Conservation (phyloP, 331 rosid species). For the Dryas integrifolia region DNA sequence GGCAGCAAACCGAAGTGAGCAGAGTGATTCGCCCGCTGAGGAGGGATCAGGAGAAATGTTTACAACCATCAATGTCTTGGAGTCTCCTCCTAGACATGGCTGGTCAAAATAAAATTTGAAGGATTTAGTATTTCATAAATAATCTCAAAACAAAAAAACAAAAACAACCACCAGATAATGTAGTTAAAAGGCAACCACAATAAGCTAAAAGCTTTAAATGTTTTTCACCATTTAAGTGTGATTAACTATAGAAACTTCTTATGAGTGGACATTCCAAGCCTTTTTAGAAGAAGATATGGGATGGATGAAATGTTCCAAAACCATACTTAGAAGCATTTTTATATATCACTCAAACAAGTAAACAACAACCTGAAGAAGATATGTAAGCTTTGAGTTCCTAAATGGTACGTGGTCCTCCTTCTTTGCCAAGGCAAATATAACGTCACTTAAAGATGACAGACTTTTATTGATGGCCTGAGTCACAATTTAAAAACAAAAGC, state of each 20-base stretch:
- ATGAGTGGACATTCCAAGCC: background rate
- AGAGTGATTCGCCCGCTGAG: slow-evolving; percentile 77
- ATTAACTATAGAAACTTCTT: background rate
- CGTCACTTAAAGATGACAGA: slow-evolving; percentile 85
- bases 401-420: slow-evolving; percentile 91
- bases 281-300: background rate
- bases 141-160: background rate
- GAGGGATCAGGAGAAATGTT: slow-evolving; percentile 80
- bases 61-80: slow-evolving; percentile 89
- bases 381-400: slow-evolving; percentile 95
- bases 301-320: background rate
- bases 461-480: slow-evolving; percentile 88
- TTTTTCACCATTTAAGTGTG: background rate
- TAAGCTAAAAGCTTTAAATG: background rate
- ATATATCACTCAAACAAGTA: background rate
- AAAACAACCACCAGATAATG: background rate
- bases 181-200: background rate
- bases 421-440: slow-evolving; percentile 90
- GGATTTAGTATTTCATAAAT: slow-evolving; percentile 24
- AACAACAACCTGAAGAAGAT: slow-evolving; percentile 80
- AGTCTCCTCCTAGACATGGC: slow-evolving; percentile 99
- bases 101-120: slow-evolving; percentile 37
- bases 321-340: background rate
- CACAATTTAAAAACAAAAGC: slow-evolving; percentile 16
- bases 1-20: slow-evolving; percentile 90